Base-by-base conservation (phyloP, 139 green algal genomes). In the Astrephomene gubernaculifera region DNA sequence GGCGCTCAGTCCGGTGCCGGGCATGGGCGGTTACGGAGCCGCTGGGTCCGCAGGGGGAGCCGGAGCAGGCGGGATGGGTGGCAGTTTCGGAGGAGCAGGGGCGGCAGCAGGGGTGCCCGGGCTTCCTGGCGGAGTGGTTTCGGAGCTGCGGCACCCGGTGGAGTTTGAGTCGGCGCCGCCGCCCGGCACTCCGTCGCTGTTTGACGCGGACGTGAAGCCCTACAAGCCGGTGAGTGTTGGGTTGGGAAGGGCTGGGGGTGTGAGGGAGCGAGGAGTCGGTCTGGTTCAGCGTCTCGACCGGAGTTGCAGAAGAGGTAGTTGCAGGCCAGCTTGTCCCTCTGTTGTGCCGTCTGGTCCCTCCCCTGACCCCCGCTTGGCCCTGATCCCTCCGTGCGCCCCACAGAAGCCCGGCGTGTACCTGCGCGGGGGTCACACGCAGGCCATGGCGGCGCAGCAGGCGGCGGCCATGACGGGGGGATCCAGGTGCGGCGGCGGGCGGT, bases 171-270 rank as follows among this genome's bases (percentile, higher is more conserved):
- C 41, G 12, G 53, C 80, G 45, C 44, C 75, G 41, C 72, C 72
- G 29, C 74, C 84, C 7, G 92, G 93, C 36, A 75, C 91, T 43
- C 85, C 91, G 1, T 94, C 94, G 22, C 83, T 97, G 33, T 92
- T 97, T 57, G 86, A 90, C 38, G 73, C 78, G 19, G 75, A 92
- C 27, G 85, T 92, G 57, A 70, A 92, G 79, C 88, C 94, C 3
- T 53, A 79, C 39, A 86, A 82, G 35, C 63, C 64, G 74, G 83
- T 88, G 72, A 12, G 82, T 75, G 10, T 12, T 25, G 49, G 49
- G 12, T 57, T 12, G 49, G 14, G 49, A 57, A 57, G 49, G 49
- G 49, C 49, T 57, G 49, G n/a, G n/a, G n/a, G n/a, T n/a, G n/a
- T n/a, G n/a, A n/a, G n/a, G n/a, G n/a, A n/a, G n/a, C n/a, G n/a